phyloP scores from a whole-genome alignment of 441 rosid species.

The Erodium chrysanthum region DNA sequence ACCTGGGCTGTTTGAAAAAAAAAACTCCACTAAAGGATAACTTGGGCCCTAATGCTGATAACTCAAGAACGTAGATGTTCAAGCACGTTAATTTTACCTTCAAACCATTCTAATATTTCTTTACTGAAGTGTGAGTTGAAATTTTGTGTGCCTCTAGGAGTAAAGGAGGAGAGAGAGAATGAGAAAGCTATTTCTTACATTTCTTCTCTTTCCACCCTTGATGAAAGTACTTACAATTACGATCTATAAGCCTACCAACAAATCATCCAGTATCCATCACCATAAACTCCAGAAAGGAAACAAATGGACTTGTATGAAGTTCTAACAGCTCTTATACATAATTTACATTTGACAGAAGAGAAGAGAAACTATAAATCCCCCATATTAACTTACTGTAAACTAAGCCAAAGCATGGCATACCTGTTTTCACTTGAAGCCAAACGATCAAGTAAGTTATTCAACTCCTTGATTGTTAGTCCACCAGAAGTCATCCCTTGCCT shows the following conservation, averaged over 20 bases:
- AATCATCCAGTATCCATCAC: neutral
- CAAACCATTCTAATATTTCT: neutral
- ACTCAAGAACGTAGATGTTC: too few species aligned
- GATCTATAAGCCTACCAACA: neutral
- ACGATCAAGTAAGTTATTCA: conserved; percentile 69
- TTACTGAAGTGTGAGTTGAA: neutral
- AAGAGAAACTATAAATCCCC: neutral
- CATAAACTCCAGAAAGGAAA: neutral
- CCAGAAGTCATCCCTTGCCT: conserved; percentile 81
- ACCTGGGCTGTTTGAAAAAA: too few species aligned
- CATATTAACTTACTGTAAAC: neutral
- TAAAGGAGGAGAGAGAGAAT: neutral
- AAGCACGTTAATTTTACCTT: neutral
- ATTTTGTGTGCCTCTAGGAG: neutral
- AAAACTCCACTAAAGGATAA: too few species aligned
- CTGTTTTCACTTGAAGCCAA: conserved; percentile 73
- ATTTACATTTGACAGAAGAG: neutral
- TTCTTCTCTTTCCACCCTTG: neutral
- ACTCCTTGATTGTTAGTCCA: conserved; percentile 58
- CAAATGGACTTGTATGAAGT: neutral
- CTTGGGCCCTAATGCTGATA: too few species aligned
- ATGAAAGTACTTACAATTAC: neutral
- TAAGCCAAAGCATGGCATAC: conserved; percentile 17
- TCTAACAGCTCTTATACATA: neutral
- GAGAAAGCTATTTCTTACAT: neutral